Conservation (phyloP, 2,329 filamentous ascomycete species). For the Cercospora zeina region DNA sequence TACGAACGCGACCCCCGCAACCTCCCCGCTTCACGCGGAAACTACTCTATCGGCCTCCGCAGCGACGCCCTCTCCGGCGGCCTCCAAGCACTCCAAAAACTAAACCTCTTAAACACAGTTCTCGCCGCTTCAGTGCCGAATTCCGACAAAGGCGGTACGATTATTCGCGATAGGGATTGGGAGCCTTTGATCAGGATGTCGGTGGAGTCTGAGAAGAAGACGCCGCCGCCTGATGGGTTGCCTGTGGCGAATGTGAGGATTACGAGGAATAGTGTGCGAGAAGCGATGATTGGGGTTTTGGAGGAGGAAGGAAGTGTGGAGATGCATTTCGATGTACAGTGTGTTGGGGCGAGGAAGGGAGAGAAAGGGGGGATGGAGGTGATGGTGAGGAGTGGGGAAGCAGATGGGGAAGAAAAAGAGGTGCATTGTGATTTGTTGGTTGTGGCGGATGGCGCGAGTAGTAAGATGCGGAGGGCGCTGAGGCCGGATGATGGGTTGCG, state of each 20-base stretch:
- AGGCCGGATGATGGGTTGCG: conserved; percentile 16
- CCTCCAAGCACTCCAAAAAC: conserved; percentile 18
- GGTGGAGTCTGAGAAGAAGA: too few relatives aligned
- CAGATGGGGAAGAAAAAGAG: not conserved
- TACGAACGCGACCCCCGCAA: conserved; percentile 21
- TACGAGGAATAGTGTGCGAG: conserved; percentile 8
- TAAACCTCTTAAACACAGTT: conserved; percentile 20
- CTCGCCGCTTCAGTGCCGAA: conserved; percentile 13
- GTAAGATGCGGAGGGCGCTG: conserved; percentile 18
- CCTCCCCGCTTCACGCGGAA: conserved; percentile 13
- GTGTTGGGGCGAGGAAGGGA: not conserved
- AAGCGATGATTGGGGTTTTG: conserved; percentile 7
- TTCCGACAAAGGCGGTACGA: not conserved
- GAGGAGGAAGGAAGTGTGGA: not conserved
- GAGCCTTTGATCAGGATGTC: not conserved
- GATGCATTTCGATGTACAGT: not conserved
- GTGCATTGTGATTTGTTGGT: conserved; percentile 26
- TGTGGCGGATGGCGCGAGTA: conserved; percentile 26
- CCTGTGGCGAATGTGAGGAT: conserved; percentile 9
- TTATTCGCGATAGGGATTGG: conserved; percentile 7
- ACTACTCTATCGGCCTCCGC: conserved; percentile 23
- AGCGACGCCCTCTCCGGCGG: conserved; percentile 16
- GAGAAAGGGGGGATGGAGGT: conserved; percentile 10
- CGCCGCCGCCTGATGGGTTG: conserved; percentile 8
- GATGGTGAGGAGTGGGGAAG: not conserved